These are phyloP conservation scores for Gomphus sp. DNA, from an alignment of 1,284 basidiomycete species.

Conservation along the genomic window DNA sequence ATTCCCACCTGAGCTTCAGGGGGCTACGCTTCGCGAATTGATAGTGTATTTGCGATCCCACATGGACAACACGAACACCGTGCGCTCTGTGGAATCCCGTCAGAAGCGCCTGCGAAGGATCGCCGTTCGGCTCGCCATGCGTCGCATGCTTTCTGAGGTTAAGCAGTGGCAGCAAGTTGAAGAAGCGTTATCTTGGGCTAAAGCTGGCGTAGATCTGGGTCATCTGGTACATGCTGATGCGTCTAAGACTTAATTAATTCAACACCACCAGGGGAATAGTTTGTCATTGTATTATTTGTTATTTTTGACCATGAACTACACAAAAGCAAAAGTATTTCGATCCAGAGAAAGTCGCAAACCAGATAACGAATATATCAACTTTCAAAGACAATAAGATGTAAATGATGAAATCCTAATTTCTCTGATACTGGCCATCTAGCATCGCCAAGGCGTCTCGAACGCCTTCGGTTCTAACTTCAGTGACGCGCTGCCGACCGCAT, in stretches of 20 bases:
- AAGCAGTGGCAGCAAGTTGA: constrained; percentile 1
- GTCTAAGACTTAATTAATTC: constrained; percentile 4
- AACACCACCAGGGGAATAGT: not conserved
- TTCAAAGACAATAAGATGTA: not conserved
- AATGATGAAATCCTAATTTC: constrained; percentile 3
- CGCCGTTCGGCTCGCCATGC: not conserved
- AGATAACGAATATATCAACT: not conserved
- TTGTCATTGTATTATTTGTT: not conserved
- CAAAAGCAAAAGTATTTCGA: not conserved
- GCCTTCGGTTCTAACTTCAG: constrained; percentile 69
- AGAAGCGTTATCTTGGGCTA: constrained; percentile 5
- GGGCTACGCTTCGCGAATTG: constrained; percentile 35
- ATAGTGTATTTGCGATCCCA: constrained; percentile 34
- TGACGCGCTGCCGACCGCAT: constrained; percentile 51
- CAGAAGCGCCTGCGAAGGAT: not conserved
- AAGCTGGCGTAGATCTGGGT: not conserved
- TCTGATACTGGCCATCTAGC: constrained; percentile 61
- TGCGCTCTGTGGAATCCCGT: not conserved
- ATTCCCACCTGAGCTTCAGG: constrained; percentile 39
- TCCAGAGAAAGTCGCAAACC: not conserved
- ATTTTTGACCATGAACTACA: not conserved
- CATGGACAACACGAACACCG: constrained; percentile 13
- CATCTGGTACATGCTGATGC: constrained; percentile 7
- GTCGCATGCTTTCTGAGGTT: not conserved
- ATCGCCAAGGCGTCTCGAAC: constrained; percentile 72